phyloP scores from a whole-genome alignment of 2,329 filamentous ascomycete genomes.

The Periglandula ipomoeae region DNA sequence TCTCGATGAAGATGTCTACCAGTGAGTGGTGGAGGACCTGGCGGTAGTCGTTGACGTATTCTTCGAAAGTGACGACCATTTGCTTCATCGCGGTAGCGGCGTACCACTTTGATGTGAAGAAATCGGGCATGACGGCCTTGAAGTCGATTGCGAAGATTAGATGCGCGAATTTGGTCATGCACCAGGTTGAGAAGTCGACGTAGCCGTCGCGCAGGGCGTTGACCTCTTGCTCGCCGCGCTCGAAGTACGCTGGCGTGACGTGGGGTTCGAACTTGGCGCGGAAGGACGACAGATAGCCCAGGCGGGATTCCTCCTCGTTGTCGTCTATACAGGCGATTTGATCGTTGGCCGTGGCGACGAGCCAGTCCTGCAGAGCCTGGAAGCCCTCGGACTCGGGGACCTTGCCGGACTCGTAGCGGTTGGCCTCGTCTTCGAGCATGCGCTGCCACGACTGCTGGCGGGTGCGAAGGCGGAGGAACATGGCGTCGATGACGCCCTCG shows the following conservation, averaged over 20 bases:
- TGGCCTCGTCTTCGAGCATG: slow-evolving; percentile 78
- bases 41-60: slow-evolving; percentile 85
- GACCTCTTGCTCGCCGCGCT: slow-evolving; percentile 64
- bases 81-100: slow-evolving; percentile 77
- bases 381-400: slow-evolving; percentile 53
- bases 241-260: slow-evolving; percentile 71
- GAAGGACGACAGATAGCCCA: slow-evolving; percentile 82
- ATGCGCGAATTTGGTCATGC: slow-evolving; percentile 75
- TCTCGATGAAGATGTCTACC: slow-evolving; percentile 85
- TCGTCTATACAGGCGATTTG: slow-evolving; percentile 98
- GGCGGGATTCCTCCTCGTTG: slow-evolving; percentile 62
- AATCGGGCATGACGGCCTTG: slow-evolving; percentile 68
- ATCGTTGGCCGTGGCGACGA: slow-evolving; percentile 93
- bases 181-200: slow-evolving; percentile 89
- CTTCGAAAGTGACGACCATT: slow-evolving; percentile 89
- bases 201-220: slow-evolving; percentile 77
- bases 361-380: slow-evolving; percentile 87
- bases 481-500: slow-evolving; percentile 91
- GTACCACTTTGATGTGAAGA: slow-evolving; percentile 93
- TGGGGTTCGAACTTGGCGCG: slow-evolving; percentile 71
- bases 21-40: slow-evolving; percentile 77
- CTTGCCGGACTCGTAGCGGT: slow-evolving; percentile 55
- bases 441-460: slow-evolving; percentile 81
- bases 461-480: slow-evolving; percentile 77
- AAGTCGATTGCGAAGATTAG: slow-evolving; percentile 92